Evolutionary conservation across 176 grass and related monocot species (phyloP), one percentile per base, ranked within the genome.

Genomic region (Oryza brachyantha): DNA sequence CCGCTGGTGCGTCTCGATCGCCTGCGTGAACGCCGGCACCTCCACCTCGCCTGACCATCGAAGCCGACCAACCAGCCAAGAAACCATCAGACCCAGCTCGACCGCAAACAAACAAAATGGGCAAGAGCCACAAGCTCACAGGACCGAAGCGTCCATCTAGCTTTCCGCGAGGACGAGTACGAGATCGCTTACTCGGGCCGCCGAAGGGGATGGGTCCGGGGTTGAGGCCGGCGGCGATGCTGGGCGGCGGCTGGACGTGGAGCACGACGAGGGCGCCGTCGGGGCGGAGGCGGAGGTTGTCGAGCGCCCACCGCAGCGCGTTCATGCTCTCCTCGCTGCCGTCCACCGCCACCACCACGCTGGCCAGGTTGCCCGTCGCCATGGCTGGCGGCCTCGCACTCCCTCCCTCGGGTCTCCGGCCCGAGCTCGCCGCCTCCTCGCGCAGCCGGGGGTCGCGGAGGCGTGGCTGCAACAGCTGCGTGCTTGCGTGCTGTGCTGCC

Each of bases 281-380:
- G 65, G 84, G 84, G 28, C 85, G 77, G 62, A 92, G 92, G 73
- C 87, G 83, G 50, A 98, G 87, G 90, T 94, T 98, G 72, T 90
- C 69, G 41, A 94, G 92, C 34, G 90, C 95, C 95, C 95, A 98
- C 7, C 83, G 85, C 79, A 98, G 90, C 37, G 89, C 89, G 36
- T 89, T 90, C 95, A 98, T 94, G 87, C 95, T 98, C 85, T 90
- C 91, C 86, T 94, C 95, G 86, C 91, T 98, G 87, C 95, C 87
- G 74, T 98, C 95, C 38, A 98, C 95, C 21, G 95, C 32, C 31
- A 98, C 95, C 65, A 92, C 85, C 66, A 94, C 95, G 89, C 87
- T 90, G 29, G 76, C 54, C 50, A 97, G 85, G 84, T 94, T 92
- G 57, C 77, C 89, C 5, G 89, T 94, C 57, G 89, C 95, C 95